A percentile compares a stretch with the other conserved stretches of the same genome.
Evolutionary conservation across 2,329 filamentous ascomycete genomes (phyloP).

Genomic region (Pseudopithomyces chartarum): DNA sequence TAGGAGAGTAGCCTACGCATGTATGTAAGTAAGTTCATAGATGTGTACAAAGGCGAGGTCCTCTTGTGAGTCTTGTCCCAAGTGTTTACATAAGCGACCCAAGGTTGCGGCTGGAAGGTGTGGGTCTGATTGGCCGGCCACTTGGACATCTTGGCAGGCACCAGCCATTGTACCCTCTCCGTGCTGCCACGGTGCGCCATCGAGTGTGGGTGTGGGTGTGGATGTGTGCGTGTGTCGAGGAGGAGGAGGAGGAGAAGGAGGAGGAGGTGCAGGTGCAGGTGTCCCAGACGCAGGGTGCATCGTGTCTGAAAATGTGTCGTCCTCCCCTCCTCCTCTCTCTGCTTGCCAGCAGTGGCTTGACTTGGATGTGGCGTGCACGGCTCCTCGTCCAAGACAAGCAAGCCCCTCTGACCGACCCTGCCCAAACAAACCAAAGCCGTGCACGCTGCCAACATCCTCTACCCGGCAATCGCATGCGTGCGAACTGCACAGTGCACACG

Average conservation of each 20-base stretch:
- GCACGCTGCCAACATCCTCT: conserved; percentile 2
- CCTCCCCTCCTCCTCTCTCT: conserved; percentile 5
- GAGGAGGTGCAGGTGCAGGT: too few species aligned
- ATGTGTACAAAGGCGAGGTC: too few species aligned
- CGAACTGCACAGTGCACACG: conserved; percentile 12
- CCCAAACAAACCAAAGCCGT: conserved; percentile 9
- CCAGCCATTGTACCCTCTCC: neutral
- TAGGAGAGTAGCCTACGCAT: too few species aligned
- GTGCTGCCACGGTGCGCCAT: neutral
- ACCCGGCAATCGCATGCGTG: conserved; percentile 6
- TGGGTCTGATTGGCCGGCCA: neutral
- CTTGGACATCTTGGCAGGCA: conserved; percentile 5
- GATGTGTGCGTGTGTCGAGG: neutral
- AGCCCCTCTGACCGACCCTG: conserved; percentile 8
- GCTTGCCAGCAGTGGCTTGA: conserved; percentile 4
- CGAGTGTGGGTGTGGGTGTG: too few species aligned
- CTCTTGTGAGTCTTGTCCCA: too few species aligned
- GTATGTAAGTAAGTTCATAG: too few species aligned
- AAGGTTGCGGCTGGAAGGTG: too few species aligned
- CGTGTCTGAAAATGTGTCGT: too few species aligned
- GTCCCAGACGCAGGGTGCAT: too few species aligned
- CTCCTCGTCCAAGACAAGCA: conserved; percentile 13
- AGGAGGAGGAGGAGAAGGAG: neutral
- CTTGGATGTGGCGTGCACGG: conserved; percentile 3
- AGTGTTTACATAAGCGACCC: too few species aligned